A percentile compares a stretch with the other conserved stretches of the same genome.
These are phyloP conservation scores for Sinapis alba DNA, from an alignment of 441 rosid genomes.

Conservation along the genomic window DNA sequence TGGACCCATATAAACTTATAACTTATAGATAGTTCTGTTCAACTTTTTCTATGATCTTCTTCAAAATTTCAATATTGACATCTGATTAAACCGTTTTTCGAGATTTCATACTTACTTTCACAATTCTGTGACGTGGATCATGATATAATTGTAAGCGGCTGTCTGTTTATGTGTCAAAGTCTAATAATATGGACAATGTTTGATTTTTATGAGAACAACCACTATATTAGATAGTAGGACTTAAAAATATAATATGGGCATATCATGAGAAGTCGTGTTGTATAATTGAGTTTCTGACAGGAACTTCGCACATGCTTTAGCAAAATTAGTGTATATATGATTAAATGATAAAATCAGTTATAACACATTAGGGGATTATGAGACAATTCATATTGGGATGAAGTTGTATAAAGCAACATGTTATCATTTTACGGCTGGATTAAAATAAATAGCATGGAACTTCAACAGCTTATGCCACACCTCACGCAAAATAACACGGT, in stretches of 20 bases:
- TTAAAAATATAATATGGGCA: neutral
- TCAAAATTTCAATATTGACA: constrained; percentile 29
- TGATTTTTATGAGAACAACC: constrained; percentile 12
- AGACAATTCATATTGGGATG: neutral
- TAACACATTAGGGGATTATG: neutral
- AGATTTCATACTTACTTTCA: constrained; percentile 23
- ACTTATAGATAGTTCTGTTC: neutral
- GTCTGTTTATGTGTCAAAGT: constrained; percentile 30
- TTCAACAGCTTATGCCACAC: constrained; percentile 17
- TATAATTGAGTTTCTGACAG: neutral
- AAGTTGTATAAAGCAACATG: neutral
- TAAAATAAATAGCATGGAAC: neutral
- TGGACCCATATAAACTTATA: constrained; percentile 19
- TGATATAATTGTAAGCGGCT: constrained; percentile 10
- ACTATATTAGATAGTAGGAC: neutral
- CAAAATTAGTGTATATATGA: neutral
- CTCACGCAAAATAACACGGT: constrained; percentile 15
- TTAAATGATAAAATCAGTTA: constrained; percentile 4
- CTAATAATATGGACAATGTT: neutral
- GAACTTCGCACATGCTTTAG: neutral
- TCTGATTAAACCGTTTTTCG: constrained; percentile 2
- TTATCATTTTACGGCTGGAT: neutral
- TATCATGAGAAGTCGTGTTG: neutral
- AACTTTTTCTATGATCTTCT: constrained; percentile 18
- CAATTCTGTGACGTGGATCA: constrained; percentile 10